Evolutionary conservation across 805 yeast genomes (phyloP).

Genomic region (Ogataea nonfermentans): DNA sequence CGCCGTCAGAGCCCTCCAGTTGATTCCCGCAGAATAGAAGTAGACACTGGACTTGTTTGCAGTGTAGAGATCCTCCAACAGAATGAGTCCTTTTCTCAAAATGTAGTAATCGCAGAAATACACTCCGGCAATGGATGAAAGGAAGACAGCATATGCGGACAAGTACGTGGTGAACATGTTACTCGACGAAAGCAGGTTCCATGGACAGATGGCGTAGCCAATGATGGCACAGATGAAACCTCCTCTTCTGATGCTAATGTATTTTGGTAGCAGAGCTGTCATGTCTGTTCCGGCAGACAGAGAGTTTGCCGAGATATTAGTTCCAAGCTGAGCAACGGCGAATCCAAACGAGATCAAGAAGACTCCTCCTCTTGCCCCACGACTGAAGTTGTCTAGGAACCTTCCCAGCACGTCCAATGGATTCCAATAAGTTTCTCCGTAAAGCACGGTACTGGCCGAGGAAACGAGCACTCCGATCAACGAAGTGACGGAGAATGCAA

Average conservation of each 20-base stretch:
- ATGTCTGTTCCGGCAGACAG: conserved; percentile 72
- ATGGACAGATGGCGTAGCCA: conserved; percentile 74
- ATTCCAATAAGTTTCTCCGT: conserved; percentile 74
- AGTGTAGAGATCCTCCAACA: conserved; percentile 62
- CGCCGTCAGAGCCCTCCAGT: conserved; percentile 83
- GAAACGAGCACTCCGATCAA: conserved; percentile 83
- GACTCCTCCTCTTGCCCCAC: conserved; percentile 76
- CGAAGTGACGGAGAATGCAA: conserved; percentile 76
- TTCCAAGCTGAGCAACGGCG: conserved; percentile 74
- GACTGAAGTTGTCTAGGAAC: conserved; percentile 52
- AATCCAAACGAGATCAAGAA: conserved; percentile 70
- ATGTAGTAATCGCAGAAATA: conserved; percentile 65
- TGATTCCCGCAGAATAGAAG: conserved; percentile 64
- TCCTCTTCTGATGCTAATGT: conserved; percentile 75
- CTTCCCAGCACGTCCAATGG: conserved; percentile 74
- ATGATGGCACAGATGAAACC: conserved; percentile 72
- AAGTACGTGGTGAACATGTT: conserved; percentile 76
- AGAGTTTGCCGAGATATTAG: conserved; percentile 72
- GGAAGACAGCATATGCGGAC: conserved; percentile 78
- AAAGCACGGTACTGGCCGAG: conserved; percentile 68
- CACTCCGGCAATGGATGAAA: conserved; percentile 81
- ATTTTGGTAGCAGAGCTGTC: conserved; percentile 63
- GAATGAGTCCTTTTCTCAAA: conserved; percentile 70
- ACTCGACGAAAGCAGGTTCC: conserved; percentile 72
- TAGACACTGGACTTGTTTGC: conserved; percentile 47